phyloP scores from a whole-genome alignment of 75 land plant genomes.

The Selaginella tamariscina region DNA sequence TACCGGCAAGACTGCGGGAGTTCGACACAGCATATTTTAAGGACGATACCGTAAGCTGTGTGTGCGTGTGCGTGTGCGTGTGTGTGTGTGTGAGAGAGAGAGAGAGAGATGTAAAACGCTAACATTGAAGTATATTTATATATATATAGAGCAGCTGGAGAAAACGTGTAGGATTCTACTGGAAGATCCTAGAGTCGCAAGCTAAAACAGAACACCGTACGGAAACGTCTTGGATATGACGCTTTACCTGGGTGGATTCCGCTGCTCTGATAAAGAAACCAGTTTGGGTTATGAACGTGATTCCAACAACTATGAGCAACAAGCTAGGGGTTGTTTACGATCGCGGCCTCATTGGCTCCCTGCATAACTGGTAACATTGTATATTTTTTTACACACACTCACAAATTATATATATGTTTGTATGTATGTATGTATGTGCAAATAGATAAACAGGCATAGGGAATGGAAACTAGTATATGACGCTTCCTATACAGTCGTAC shows the following conservation, averaged over 20 bases:
- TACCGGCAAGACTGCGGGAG: neutral
- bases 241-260: constrained; percentile 27
- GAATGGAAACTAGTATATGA: too few species aligned
- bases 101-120: too few species aligned
- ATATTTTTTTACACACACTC: too few species aligned
- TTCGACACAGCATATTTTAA: too few species aligned
- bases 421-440: too few species aligned
- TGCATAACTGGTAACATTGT: constrained; percentile 37
- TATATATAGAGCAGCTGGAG: too few species aligned
- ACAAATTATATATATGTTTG: too few species aligned
- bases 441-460: too few species aligned
- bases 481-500: too few species aligned
- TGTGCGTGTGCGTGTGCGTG: neutral
- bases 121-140: too few species aligned
- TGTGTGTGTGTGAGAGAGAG: too few species aligned
- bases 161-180: neutral
- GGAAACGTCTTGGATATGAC: constrained; percentile 41
- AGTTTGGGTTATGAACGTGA: constrained; percentile 38
- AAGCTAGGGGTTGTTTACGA: constrained; percentile 22
- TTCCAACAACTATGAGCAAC: constrained; percentile 22
- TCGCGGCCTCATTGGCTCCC: constrained; percentile 32
- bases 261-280: constrained; percentile 28
- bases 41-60: neutral
- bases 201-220: constrained; percentile 19
- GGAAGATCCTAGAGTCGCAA: neutral